phyloP scores from a whole-genome alignment of 768 basidiomycete genomes.

The Boletus huronensis region DNA sequence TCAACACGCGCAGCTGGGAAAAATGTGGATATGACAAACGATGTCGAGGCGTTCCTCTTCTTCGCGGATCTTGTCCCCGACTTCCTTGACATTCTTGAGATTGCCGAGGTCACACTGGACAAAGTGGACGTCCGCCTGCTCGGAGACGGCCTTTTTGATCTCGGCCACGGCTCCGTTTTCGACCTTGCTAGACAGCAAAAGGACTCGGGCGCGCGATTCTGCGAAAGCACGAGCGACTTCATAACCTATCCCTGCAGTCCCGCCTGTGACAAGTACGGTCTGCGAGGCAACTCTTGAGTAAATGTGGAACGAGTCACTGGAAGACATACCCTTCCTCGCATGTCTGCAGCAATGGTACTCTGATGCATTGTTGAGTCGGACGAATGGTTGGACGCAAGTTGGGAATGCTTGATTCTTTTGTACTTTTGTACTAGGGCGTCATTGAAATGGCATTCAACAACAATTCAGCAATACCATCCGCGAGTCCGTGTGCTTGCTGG shows the following conservation, averaged over 20 bases:
- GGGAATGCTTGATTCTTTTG: not conserved
- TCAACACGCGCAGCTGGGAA: not conserved
- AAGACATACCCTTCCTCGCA: not conserved
- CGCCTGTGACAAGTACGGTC: not conserved
- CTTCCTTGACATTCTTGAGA: not conserved
- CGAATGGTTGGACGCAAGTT: not conserved
- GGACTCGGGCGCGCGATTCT: not conserved
- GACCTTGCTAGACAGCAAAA: not conserved
- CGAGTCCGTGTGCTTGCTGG: not conserved
- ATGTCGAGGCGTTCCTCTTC: not conserved
- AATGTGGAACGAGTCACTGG: not conserved
- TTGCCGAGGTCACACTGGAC: not conserved
- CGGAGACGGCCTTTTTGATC: not conserved
- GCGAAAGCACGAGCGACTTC: not conserved
- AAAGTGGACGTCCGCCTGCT: not conserved
- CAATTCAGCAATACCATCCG: no score
- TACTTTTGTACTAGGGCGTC: not conserved
- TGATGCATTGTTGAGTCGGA: not conserved
- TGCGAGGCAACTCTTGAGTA: not conserved
- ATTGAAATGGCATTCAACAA: constrained; percentile 1
- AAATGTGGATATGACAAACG: not conserved
- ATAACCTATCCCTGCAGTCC: not conserved
- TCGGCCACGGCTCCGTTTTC: not conserved
- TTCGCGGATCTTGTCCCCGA: not conserved
- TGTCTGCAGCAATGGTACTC: not conserved